A percentile compares a stretch with the other conserved stretches of the same genome.
phyloP scores from a whole-genome alignment of 2,329 filamentous ascomycete species.

The Paecilomyces dactylethromorphus region DNA sequence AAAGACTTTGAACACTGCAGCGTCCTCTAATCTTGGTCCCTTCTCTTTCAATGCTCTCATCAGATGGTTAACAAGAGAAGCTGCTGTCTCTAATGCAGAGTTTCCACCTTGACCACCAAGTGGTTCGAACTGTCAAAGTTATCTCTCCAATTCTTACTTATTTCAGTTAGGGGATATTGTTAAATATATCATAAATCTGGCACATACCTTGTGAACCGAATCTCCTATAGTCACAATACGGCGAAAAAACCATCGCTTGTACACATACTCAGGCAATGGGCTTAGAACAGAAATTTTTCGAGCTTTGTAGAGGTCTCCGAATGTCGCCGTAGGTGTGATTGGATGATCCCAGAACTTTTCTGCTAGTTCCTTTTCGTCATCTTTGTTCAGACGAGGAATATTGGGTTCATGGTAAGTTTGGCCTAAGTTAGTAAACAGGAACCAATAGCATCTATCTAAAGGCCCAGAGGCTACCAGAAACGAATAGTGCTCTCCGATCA shows the following conservation, averaged over 20 bases:
- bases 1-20: not conserved
- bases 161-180: too few relatives aligned
- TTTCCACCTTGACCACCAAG: constrained; percentile 14
- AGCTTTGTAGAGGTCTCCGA: constrained; percentile 14
- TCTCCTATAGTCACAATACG: constrained; percentile 1
- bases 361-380: constrained; percentile 11
- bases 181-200: too few relatives aligned
- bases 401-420: constrained; percentile 11
- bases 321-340: constrained; percentile 12
- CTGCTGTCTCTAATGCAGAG: constrained; percentile 12
- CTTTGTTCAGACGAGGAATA: constrained; percentile 15
- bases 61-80: constrained; percentile 11
- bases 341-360: constrained; percentile 10
- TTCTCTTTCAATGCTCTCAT: not conserved
- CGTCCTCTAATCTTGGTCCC: not conserved
- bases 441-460: constrained; percentile 16
- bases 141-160: too few relatives aligned
- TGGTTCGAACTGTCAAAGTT: constrained; percentile 6
- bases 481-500: constrained; percentile 13
- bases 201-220: not conserved
- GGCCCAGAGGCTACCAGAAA: constrained; percentile 13
- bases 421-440: constrained; percentile 13
- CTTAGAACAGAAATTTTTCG: constrained; percentile 9
- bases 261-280: constrained; percentile 13
- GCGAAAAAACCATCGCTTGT: constrained; percentile 4